Evolutionary conservation across 371 early-diverging fungal species (phyloP), one percentile per base, ranked within the genome.

Genomic region (Mortierella sp.): DNA sequence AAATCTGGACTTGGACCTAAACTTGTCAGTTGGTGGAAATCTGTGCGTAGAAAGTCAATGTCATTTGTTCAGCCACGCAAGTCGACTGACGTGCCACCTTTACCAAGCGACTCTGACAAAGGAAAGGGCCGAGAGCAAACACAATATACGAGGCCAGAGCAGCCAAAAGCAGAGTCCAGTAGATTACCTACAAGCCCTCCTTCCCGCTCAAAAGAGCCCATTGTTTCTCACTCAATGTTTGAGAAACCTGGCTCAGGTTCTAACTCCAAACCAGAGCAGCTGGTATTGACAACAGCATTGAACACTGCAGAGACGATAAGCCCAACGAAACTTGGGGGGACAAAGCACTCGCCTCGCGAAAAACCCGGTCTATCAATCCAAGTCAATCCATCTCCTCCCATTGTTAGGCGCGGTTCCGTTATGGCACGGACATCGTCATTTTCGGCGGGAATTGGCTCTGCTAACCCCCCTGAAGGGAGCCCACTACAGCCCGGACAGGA

Each of bases 11-110:
- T 80, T 31, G 75, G 81, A 6, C 81, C 81, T 6, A 80, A 80
- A 47, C 68, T 80, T 43, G 75, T 80, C 31, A 80, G 34, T 54
- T 80, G 81, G 81, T 80, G 81, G 81, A 80, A 80, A 34, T 80
- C 81, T 12, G 81, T 80, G 22, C 63, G 81, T 10, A 66, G 81
- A 53, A 80, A 80, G 47, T 79, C 80, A 1, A 79, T 79, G 69
- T 79, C 80, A 12, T 26, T 79, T 28, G 75, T 80, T 17, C 66
- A 61, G 43, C 73, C 79, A 15, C 61, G 70, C 51, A 73, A 79
- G 23, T 28, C 59, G 13, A 31, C 43, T 61, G 74, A 73, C n/a
- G 12, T 72, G 3, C 59, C 72, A 5, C 31, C 58, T 0, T 13
- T 47, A 5, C 43, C 64, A n/a, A 35, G 56, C 37, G 64, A 65